A percentile compares a stretch with the other conserved stretches of the same genome.
Evolutionary conservation across 2,329 filamentous ascomycete genomes (phyloP).

Genomic region (Colletotrichum acutatum): DNA sequence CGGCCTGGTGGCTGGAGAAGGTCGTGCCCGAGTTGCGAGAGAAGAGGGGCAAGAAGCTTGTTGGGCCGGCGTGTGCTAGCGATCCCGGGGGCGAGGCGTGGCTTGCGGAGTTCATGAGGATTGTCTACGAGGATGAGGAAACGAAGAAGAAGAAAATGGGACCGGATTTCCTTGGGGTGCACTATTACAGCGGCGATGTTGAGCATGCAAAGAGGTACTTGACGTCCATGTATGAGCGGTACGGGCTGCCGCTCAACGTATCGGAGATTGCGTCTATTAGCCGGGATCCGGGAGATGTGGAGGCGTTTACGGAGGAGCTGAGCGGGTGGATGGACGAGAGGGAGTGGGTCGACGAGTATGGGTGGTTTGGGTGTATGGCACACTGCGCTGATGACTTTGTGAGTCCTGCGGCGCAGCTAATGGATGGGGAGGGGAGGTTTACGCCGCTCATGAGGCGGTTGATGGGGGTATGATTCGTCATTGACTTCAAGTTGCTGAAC

Average conservation of each 20-base stretch:
- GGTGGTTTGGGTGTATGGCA: conserved; percentile 55
- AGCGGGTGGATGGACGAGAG: conserved; percentile 55
- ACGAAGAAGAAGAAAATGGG: conserved; percentile 38
- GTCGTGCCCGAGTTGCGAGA: conserved; percentile 43
- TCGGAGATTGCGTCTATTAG: conserved; percentile 55
- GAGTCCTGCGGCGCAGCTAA: conserved; percentile 56
- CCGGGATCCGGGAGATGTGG: conserved; percentile 48
- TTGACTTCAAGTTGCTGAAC: neutral
- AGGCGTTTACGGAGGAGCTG: conserved; percentile 50
- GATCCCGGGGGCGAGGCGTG: conserved; percentile 51
- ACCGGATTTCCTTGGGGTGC: conserved; percentile 55
- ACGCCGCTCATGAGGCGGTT: conserved; percentile 42
- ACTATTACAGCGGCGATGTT: conserved; percentile 53
- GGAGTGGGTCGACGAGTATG: conserved; percentile 55
- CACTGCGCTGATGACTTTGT: conserved; percentile 55
- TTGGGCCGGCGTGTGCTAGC: conserved; percentile 51
- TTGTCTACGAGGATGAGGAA: conserved; percentile 40
- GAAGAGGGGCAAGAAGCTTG: conserved; percentile 43
- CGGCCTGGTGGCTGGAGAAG: conserved; percentile 49
- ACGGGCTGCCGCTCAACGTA: conserved; percentile 48
- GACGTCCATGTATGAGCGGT: conserved; percentile 47
- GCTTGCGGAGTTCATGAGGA: conserved; percentile 53
- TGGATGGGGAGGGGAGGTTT: conserved; percentile 53
- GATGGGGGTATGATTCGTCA: neutral
- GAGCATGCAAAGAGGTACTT: conserved; percentile 49